Percentiles rank a stretch among this genome's conserved stretches.
Evolutionary conservation across 345 rosid genomes (phyloP).

Genomic region (Eutrema heterophyllum): DNA sequence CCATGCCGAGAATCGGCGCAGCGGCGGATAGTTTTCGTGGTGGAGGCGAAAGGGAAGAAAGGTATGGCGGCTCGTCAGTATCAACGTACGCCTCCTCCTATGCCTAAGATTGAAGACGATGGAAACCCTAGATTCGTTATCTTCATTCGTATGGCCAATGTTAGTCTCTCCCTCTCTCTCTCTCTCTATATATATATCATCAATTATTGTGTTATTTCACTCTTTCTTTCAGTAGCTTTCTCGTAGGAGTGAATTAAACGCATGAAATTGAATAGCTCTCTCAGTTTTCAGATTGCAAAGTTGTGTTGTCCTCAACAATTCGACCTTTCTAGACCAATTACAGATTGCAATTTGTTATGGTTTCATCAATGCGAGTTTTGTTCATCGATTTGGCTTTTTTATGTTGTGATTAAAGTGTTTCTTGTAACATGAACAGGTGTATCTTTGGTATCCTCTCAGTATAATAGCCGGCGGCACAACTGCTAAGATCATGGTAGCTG

Average conservation of each 20-base stretch:
- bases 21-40: conserved; percentile 37
- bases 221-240: neutral
- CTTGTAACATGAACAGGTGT: conserved; percentile 48
- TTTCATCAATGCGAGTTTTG: neutral
- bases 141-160: conserved; percentile 88
- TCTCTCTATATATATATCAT: too few relatives aligned
- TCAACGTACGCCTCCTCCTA: conserved; percentile 58
- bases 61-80: conserved; percentile 81
- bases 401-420: neutral
- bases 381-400: too few relatives aligned
- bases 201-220: neutral
- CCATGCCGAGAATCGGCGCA: conserved; percentile 19
- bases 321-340: neutral
- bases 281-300: neutral
- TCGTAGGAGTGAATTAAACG: neutral
- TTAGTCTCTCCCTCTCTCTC: conserved; percentile 37
- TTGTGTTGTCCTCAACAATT: neutral
- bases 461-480: conserved; percentile 84
- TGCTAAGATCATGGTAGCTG: conserved; percentile 95
- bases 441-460: conserved; percentile 93
- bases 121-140: conserved; percentile 88
- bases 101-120: conserved; percentile 95
- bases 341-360: neutral
- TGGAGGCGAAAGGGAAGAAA: conserved; percentile 82
- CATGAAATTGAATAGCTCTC: neutral